These are phyloP conservation scores for Gamarada debralockiae DNA, from an alignment of 495 filamentous ascomycete genomes.

Conservation along the genomic window DNA sequence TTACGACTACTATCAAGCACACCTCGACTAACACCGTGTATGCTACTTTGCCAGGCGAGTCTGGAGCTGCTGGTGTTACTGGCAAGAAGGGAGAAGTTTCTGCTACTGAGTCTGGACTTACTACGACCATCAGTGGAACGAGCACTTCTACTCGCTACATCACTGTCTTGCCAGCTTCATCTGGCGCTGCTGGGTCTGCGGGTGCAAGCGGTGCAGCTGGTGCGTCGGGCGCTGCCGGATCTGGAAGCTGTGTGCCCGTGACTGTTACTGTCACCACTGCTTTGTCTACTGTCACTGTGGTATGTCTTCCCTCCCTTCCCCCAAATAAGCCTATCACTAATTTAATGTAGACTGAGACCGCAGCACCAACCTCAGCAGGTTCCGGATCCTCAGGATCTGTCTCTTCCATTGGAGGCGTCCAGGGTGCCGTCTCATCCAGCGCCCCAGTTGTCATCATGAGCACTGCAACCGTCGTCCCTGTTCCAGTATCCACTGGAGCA, in stretches of 20 bases:
- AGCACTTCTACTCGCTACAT: slow-evolving; percentile 26
- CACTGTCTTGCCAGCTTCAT: slow-evolving; percentile 18
- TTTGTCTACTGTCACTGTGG: slow-evolving; percentile 37
- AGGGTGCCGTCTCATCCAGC: not conserved
- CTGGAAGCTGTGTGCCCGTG: slow-evolving; percentile 20
- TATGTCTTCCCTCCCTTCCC: slow-evolving; percentile 26
- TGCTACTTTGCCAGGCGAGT: slow-evolving; percentile 5
- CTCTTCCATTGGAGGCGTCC: not conserved
- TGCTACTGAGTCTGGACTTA: slow-evolving; percentile 10
- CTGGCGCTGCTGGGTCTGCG: slow-evolving; percentile 16
- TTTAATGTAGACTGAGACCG: slow-evolving; percentile 21
- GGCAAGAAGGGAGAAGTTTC: not conserved
- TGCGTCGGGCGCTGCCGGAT: slow-evolving; percentile 11
- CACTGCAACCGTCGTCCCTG: slow-evolving; percentile 22
- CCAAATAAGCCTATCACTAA: slow-evolving; percentile 5
- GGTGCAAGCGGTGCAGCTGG: slow-evolving; percentile 16
- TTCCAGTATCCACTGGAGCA: slow-evolving; percentile 23
- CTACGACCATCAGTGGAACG: slow-evolving; percentile 19
- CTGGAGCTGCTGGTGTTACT: slow-evolving; percentile 4
- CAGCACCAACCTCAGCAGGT: slow-evolving; percentile 14
- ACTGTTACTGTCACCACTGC: slow-evolving; percentile 36
- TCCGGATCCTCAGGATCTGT: not conserved
- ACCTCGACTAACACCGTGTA: slow-evolving; percentile 33
- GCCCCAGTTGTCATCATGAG: slow-evolving; percentile 15
- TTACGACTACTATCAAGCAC: slow-evolving; percentile 53